phyloP scores from a whole-genome alignment of 345 rosid species.

The Iberis pinnata region DNA sequence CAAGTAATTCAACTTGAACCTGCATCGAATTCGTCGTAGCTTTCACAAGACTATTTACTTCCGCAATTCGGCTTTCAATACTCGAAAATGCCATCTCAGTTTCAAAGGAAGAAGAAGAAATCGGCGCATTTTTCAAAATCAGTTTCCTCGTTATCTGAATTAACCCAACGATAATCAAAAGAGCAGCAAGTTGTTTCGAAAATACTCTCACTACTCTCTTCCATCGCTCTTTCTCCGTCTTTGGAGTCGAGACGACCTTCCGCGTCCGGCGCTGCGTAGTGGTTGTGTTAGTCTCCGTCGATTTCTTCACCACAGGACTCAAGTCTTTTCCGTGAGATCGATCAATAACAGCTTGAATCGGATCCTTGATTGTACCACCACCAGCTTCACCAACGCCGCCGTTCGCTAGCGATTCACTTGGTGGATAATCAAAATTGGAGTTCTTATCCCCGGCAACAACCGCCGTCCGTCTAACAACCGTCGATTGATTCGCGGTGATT shows the following conservation, averaged over 20 bases:
- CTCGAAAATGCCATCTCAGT: conserved; percentile 47
- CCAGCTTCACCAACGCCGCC: conserved; percentile 45
- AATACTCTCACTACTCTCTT: conserved; percentile 53
- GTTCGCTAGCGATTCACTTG: conserved; percentile 34
- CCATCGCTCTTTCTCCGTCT: conserved; percentile 61
- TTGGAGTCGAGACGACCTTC: conserved; percentile 31
- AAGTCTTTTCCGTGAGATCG: conserved; percentile 40
- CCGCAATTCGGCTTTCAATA: conserved; percentile 61
- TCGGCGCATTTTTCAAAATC: conserved; percentile 29
- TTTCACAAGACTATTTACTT: conserved; percentile 62
- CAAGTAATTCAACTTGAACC: conserved; percentile 74
- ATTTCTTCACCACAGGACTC: conserved; percentile 40
- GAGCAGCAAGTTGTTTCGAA: conserved; percentile 53
- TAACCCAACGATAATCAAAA: conserved; percentile 54
- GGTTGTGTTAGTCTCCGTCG: conserved; percentile 28
- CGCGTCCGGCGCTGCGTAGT: conserved; percentile 60
- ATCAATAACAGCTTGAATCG: conserved; percentile 43
- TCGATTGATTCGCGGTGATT: conserved; percentile 58
- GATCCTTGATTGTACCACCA: conserved; percentile 63
- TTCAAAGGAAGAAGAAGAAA: conserved; percentile 17
- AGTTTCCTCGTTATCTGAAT: conserved; percentile 55
- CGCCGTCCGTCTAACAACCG: conserved; percentile 53
- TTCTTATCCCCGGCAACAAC: conserved; percentile 48
- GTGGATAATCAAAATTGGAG: conserved; percentile 41
- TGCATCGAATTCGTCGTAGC: conserved; percentile 59